Evolutionary conservation across 371 early-diverging fungal genomes (phyloP), one percentile per base, ranked within the genome.

Genomic region (Lichtheimia hyalospora): DNA sequence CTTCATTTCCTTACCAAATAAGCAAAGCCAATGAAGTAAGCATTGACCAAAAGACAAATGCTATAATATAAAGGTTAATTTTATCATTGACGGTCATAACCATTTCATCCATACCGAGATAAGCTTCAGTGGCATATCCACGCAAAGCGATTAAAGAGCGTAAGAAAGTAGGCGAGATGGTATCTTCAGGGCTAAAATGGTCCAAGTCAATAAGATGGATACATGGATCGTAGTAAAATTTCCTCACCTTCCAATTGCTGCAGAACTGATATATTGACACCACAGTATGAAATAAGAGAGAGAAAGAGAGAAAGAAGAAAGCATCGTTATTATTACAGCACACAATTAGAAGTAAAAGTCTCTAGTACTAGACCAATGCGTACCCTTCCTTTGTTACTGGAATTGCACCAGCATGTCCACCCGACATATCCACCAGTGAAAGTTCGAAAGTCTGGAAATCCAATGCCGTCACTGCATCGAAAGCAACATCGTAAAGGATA

Each of bases 1-100:
- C 13, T 54, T 16, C 34, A 12, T 56, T 8, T 34, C 28, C 49
- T 67, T 89, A 91, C 92, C 92, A 92, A 52, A 91, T 87, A 53
- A 87, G 76, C 21, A 90, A 64, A 0, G 90, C 84, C 46, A 91
- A 71, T 20, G 91, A 84, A 0, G 91, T 90, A 57, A 90, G 75
- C 73, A 87, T 83, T 20, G 91, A 89, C 92, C 92, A 92, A 60
- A 89, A 89, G 18, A 89, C 80, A 68, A 88, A 91, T 25, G 87
- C 86, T 82, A 71, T 34, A 41, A 39, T 66, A 69, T 43, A 16
- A 50, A 50, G 0, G 49, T 24, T 8, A 8, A 10, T 18, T 10
- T 51, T 44, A n/a, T 14, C 14, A 1, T 24, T 3, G 24, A 39
- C 3, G 5, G 49, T 10, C 6, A 8, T 2, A 34, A 34, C 34